Conservation (phyloP, 768 basidiomycete genomes). For the Kwoniella shandongensis region DNA sequence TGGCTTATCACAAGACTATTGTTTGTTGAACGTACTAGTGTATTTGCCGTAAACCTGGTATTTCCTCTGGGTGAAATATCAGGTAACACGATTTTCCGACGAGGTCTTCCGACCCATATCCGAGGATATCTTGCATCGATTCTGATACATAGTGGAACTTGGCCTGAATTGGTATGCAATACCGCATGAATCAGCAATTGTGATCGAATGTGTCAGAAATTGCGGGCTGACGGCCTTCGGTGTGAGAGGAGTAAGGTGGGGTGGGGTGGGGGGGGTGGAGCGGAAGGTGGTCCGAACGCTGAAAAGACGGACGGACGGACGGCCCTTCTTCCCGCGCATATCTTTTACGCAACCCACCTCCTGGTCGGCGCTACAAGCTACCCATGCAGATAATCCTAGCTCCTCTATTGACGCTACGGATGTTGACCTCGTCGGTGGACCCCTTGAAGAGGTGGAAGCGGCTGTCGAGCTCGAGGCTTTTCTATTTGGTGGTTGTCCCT, state of each 20-base stretch:
- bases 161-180: constrained; percentile 12
- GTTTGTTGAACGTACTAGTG: constrained; percentile 39
- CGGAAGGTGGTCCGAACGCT: neutral
- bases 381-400: constrained; percentile 16
- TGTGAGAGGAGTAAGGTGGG: too few relatives aligned
- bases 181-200: neutral
- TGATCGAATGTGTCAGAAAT: too few relatives aligned
- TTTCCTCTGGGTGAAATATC: constrained; percentile 45
- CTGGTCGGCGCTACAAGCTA: constrained; percentile 19
- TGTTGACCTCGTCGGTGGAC: too few relatives aligned
- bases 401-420: constrained; percentile 4
- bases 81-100: constrained; percentile 29
- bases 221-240: too few relatives aligned
- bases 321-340: neutral
- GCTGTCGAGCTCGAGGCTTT: neutral
- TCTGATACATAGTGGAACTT: constrained; percentile 35
- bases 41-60: constrained; percentile 25
- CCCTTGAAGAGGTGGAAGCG: too few relatives aligned
- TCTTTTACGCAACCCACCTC: constrained; percentile 5
- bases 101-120: constrained; percentile 34
- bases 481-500: neutral
- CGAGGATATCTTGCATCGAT: constrained; percentile 43
- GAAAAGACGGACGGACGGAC: neutral
- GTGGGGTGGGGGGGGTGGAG: too few relatives aligned
- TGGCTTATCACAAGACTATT: neutral